These are phyloP conservation scores for Magnolia changhungtana DNA, from an alignment of 164 flowering plant species.

Conservation along the genomic window DNA sequence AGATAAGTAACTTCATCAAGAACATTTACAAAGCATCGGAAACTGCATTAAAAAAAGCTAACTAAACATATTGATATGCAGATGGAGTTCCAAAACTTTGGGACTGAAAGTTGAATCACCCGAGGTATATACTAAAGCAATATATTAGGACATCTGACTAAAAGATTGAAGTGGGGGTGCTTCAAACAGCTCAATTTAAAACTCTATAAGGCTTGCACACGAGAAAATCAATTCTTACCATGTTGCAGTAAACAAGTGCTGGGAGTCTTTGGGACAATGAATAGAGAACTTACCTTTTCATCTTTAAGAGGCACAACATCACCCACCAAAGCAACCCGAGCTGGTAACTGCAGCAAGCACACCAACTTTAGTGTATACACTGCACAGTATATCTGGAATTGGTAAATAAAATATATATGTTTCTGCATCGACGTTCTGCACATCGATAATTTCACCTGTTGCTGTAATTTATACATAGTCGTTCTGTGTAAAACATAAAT, in stretches of 20 bases:
- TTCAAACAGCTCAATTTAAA: too few relatives aligned
- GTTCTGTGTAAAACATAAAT: too few relatives aligned
- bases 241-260: not conserved
- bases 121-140: too few relatives aligned
- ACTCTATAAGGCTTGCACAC: not conserved
- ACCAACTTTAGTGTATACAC: not conserved
- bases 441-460: too few relatives aligned
- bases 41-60: not conserved
- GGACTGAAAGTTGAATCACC: not conserved
- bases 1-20: not conserved
- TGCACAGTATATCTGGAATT: not conserved
- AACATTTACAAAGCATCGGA: not conserved
- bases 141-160: too few relatives aligned
- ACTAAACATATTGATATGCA: not conserved
- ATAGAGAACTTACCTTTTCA: conserved; percentile 46
- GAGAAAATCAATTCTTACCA: not conserved
- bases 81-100: not conserved
- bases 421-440: not conserved
- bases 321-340: conserved; percentile 81
- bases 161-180: too few relatives aligned
- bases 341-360: conserved; percentile 55
- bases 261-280: not conserved
- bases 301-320: conserved; percentile 62
- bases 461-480: too few relatives aligned
- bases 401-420: not conserved